Percentiles rank a stretch among this genome's conserved stretches.
Evolutionary conservation across 169 alveolate genomes (phyloP).

Genomic region (Plasmodium fragile): DNA sequence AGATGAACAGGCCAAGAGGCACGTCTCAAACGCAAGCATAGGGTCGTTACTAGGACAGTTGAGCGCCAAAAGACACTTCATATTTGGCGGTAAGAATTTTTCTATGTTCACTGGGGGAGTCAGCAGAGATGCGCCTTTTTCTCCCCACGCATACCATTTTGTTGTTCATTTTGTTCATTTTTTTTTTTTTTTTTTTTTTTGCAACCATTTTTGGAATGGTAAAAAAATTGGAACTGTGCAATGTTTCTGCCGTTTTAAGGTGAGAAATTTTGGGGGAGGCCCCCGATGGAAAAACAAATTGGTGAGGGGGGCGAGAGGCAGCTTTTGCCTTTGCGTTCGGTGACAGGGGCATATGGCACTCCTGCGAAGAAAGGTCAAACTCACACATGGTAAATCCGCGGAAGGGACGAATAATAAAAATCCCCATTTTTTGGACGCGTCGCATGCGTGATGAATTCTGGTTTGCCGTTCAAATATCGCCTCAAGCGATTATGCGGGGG

Average conservation of each 20-base stretch:
- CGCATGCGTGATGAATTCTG: slow-evolving; percentile 4
- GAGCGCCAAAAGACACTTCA: not conserved
- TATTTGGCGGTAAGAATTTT: not conserved
- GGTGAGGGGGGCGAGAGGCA: not conserved
- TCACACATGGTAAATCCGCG: not conserved
- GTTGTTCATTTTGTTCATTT: not conserved
- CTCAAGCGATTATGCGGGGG: not conserved
- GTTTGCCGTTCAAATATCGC: not conserved
- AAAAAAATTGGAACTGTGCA: not conserved
- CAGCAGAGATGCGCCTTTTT: not conserved
- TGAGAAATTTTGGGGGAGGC: not conserved
- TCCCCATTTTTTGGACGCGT: not conserved
- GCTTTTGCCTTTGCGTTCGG: not conserved
- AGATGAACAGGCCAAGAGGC: not conserved
- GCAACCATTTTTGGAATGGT: not conserved
- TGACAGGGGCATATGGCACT: not conserved
- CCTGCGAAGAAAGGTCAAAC: not conserved
- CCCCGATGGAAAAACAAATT: not conserved
- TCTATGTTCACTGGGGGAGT: not conserved
- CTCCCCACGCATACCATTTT: not conserved
- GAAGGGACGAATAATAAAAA: not conserved
- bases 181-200: not conserved
- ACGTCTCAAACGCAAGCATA: not conserved
- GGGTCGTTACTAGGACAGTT: not conserved
- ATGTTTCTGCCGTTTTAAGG: not conserved